Percentiles rank a stretch among this genome's conserved stretches.
Evolutionary conservation across 2,329 filamentous ascomycete species (phyloP).

Genomic region (Colletotrichum sp.): DNA sequence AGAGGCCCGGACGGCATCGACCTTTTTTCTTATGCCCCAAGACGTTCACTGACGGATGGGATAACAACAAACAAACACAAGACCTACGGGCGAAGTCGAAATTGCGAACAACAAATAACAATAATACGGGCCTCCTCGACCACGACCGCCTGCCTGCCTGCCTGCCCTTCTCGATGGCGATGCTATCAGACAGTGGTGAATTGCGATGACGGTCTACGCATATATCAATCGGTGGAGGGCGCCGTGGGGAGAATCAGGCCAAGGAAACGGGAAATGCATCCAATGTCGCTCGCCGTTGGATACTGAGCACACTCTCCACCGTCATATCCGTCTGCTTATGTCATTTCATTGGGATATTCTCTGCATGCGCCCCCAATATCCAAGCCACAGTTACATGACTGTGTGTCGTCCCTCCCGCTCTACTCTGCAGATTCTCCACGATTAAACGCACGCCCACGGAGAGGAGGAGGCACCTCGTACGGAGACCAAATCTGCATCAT

Average conservation of each 20-base stretch:
- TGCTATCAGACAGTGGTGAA: not conserved
- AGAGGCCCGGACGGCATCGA: conserved; percentile 10
- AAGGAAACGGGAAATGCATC: not conserved
- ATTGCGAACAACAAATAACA: not conserved
- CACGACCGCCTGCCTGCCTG: not conserved
- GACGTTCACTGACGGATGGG: not conserved
- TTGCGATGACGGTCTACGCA: not conserved
- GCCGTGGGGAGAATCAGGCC: not conserved
- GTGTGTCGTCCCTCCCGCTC: not conserved
- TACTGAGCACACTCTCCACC: not conserved
- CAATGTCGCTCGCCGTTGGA: not conserved
- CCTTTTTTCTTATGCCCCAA: not conserved
- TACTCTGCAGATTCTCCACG: not conserved
- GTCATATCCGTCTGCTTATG: not conserved
- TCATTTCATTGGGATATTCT: not conserved
- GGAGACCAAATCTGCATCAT: not conserved
- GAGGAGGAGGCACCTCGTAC: not conserved
- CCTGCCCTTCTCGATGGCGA: not conserved
- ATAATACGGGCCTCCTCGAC: not conserved
- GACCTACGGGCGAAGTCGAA: not conserved
- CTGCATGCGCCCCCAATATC: not conserved
- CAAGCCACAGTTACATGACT: not conserved
- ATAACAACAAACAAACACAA: not conserved
- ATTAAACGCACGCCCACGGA: not conserved
- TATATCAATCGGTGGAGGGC: not conserved